Evolutionary conservation across 192 early-diverging fungal genomes (phyloP), one percentile per base, ranked within the genome.

Genomic region (Coemansia sp.): DNA sequence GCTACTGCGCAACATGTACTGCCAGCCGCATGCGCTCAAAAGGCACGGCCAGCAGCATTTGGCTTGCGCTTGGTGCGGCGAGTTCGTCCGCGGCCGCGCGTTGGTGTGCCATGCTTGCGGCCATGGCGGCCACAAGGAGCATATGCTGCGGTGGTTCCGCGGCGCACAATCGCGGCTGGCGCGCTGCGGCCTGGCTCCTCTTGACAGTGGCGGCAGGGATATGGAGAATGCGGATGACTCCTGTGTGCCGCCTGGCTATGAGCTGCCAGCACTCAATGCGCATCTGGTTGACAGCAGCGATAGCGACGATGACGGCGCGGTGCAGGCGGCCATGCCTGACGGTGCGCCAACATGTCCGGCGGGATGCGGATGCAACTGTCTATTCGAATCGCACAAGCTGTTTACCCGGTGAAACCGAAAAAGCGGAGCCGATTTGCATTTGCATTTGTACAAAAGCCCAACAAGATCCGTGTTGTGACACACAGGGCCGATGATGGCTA

Each of bases 121-220:
- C 8, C 81, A 83, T 16, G 81, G 81, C 66, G 81, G 81, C 6
- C 81, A 83, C 58, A 75, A 83, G 57, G 72, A 71, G 61, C 81
- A 83, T n/a, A 77, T 83, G 60, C 69, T 71, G 64, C 34, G 64
- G 48, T 83, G 81, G 81, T 83, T 83, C 60, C 51, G 67, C 24
- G 62, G 44, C 1, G 76, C 73, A 26, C 81, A 67, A 41, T 49
- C 62, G 36, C 74, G 75, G 57, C 73, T 82, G 21, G 11, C 48
- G 48, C 69, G 62, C 46, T 64, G 51, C 4, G 78, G 78, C 9
- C 60, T 76, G 35, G 52, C 66, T n/a, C n/a, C n/a, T n/a, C n/a
- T n/a, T n/a, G n/a, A n/a, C n/a, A n/a, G n/a, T n/a, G n/a, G n/a
- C n/a, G n/a, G n/a, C n/a, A n/a, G n/a, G n/a, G n/a, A n/a, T n/a